phyloP scores from a whole-genome alignment of 2,329 filamentous ascomycete species.

The Daldinia eschscholtzii region DNA sequence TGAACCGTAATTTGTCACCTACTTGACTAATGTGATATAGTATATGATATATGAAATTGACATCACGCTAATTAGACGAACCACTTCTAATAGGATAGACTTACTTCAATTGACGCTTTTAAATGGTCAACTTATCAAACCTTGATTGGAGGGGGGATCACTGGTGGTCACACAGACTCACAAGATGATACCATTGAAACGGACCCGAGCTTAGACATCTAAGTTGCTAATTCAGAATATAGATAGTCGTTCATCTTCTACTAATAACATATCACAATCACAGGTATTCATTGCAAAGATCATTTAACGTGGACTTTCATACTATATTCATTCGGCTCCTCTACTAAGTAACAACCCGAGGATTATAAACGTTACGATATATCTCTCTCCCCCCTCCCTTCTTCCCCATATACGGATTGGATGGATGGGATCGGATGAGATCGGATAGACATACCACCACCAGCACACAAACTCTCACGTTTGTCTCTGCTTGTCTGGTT shows the following conservation, averaged over 20 bases:
- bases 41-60: too few relatives aligned
- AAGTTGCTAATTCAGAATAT: too few relatives aligned
- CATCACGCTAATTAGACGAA: too few relatives aligned
- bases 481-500: background rate
- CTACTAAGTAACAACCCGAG: constrained; percentile 10
- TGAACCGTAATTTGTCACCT: constrained; percentile 5
- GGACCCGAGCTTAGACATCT: too few relatives aligned
- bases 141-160: background rate
- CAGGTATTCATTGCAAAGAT: background rate
- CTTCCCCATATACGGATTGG: constrained; percentile 9
- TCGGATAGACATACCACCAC: background rate
- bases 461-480: constrained; percentile 7
- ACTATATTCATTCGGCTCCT: constrained; percentile 34
- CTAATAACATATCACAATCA: too few relatives aligned
- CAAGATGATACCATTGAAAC: background rate
- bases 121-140: background rate
- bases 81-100: background rate
- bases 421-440: too few relatives aligned
- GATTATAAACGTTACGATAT: constrained; percentile 24
- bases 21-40: background rate
- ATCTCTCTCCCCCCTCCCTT: background rate
- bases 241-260: too few relatives aligned
- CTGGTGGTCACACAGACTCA: background rate
- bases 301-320: constrained; percentile 29
- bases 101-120: background rate